Evolutionary conservation across 2,329 filamentous ascomycete genomes (phyloP).

Genomic region (Penicillium glabrum): DNA sequence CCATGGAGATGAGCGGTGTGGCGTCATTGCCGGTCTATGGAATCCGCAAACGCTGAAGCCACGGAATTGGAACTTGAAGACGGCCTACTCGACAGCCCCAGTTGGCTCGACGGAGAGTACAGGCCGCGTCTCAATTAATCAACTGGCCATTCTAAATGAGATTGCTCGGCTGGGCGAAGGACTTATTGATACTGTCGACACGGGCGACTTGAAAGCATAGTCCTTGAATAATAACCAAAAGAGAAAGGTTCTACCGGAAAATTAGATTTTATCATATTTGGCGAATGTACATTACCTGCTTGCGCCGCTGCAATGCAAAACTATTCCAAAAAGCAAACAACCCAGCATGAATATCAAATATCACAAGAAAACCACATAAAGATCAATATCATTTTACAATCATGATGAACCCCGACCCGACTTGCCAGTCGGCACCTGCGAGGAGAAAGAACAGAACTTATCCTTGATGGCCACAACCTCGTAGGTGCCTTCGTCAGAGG

Average conservation of each 20-base stretch:
- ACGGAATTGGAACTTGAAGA: conserved; percentile 37
- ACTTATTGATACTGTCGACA: conserved; percentile 67
- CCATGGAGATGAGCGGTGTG: conserved; percentile 60
- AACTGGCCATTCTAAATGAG: conserved; percentile 43
- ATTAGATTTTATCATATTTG: conserved; percentile 14
- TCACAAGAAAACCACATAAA: conserved; percentile 5
- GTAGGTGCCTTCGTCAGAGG: conserved; percentile 93
- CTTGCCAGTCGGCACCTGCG: conserved; percentile 58
- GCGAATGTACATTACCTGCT: conserved; percentile 26
- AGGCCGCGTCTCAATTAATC: conserved; percentile 38
- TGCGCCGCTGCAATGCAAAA: conserved; percentile 36
- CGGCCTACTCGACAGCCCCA: conserved; percentile 38
- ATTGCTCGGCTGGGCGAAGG: conserved; percentile 55
- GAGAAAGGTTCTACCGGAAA: background rate
- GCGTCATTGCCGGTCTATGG: conserved; percentile 65
- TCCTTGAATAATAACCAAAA: background rate
- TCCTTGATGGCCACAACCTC: conserved; percentile 97
- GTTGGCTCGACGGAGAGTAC: conserved; percentile 12
- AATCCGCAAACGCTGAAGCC: conserved; percentile 50
- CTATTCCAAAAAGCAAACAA: conserved; percentile 14
- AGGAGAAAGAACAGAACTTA: conserved; percentile 84
- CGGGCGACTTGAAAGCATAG: conserved; percentile 20
- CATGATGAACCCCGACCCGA: conserved; percentile 30
- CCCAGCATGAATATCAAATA: conserved; percentile 14
- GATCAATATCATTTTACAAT: conserved; percentile 17